phyloP scores from a whole-genome alignment of 192 early-diverging fungal species.

The Geranomyces michiganensis region DNA sequence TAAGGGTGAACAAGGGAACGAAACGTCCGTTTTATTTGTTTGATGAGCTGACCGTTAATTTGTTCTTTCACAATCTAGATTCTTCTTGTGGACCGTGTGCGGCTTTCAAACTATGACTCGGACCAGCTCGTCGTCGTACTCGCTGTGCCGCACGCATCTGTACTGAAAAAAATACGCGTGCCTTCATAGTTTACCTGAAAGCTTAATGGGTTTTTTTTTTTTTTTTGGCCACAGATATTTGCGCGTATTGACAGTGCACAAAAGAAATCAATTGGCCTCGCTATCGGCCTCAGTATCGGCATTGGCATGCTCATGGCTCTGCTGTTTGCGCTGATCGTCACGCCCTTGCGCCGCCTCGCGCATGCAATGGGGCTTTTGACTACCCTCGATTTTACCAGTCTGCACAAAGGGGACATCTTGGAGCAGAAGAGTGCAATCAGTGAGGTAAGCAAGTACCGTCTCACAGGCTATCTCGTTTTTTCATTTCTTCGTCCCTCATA shows the following conservation, averaged over 20 bases:
- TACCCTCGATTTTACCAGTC: constrained; percentile 10
- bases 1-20: too few species aligned
- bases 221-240: background rate
- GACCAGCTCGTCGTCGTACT: background rate
- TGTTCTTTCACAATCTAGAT: background rate
- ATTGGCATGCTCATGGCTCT: constrained; percentile 1
- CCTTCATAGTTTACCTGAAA: too few species aligned
- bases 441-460: constrained; percentile 1
- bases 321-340: constrained; percentile 11
- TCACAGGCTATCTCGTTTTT: too few species aligned
- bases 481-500: too few species aligned
- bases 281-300: constrained; percentile 1
- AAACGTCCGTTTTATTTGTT: too few species aligned
- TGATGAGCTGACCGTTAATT: too few species aligned
- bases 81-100: background rate
- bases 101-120: background rate
- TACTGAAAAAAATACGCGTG: background rate
- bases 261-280: background rate
- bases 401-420: constrained; percentile 18
- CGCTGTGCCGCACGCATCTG: background rate
- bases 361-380: constrained; percentile 18
- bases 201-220: too few species aligned
- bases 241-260: background rate
- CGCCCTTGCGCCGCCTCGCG: constrained; percentile 3
- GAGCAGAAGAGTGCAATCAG: background rate